Conservation (phyloP, 768 basidiomycete species). For the Naganishia randhawae region DNA sequence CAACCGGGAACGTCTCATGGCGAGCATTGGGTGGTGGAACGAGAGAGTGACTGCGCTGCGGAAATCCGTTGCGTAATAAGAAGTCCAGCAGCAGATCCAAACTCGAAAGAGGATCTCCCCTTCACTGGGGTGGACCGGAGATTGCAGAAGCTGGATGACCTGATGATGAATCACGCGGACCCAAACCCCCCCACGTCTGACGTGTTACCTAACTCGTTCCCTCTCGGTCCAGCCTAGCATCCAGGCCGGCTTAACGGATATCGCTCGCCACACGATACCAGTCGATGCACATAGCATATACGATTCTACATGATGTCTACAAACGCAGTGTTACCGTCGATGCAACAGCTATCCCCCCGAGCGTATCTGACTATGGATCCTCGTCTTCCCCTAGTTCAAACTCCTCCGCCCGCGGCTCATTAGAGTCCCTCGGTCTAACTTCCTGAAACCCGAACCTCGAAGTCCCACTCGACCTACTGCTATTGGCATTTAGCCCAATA, state of each 20-base stretch:
- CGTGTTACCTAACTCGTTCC: too few species aligned
- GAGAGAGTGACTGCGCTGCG: neutral
- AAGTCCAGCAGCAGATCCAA: neutral
- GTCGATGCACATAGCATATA: too few species aligned
- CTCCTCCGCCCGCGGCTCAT: slow-evolving; percentile 7
- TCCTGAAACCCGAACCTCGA: neutral
- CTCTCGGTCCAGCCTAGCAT: too few species aligned
- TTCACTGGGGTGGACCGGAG: neutral
- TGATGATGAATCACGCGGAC: too few species aligned
- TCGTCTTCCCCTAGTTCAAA: slow-evolving; percentile 12
- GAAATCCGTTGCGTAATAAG: neutral
- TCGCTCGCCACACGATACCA: too few species aligned
- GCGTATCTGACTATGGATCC: neutral
- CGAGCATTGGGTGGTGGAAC: neutral
- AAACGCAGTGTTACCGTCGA: neutral
- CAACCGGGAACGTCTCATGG: neutral
- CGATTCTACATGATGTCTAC: neutral
- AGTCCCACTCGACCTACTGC: neutral
- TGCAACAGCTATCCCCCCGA: neutral
- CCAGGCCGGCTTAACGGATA: too few species aligned
- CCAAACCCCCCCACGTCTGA: too few species aligned
- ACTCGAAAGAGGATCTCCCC: neutral
- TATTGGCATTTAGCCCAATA: neutral
- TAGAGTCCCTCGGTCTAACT: neutral
- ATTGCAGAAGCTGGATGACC: neutral